Base-by-base conservation (phyloP, 805 yeast species). In the Torulaspora delbrueckii region DNA sequence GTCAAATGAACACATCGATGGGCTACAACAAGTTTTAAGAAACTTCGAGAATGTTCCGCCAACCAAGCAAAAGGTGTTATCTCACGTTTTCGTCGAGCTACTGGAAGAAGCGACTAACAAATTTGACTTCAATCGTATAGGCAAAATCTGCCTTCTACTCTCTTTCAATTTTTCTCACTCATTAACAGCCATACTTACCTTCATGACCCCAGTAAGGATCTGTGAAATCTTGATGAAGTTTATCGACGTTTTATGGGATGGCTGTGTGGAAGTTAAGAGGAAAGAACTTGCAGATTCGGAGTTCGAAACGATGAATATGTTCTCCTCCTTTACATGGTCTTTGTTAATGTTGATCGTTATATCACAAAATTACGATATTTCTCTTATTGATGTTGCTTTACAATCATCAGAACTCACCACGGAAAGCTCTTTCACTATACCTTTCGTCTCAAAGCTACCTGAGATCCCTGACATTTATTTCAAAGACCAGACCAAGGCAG, bases 301-400 rank as follows among this genome's bases (percentile, higher is more conserved):
- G 43, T 71, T 72, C 46, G 76, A 78, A 52, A 77, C 76, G 50
- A 88, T 83, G 60, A 93, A 84, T 30, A 63, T 72, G 10, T 85
- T 81, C 56, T 70, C 86, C 1, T 81, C 85, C 32, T 81, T 83
- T 60, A 89, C 95, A 1, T 71, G 78, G 37, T 67, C 81, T 1
- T 56, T 84, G 22, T 58, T 82, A 31, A 68, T 82, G 33, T 53
- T 80, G 7, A 54, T 69, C 2, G 57, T 68, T 13, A 56, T 73
- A n/a, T 63, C 63, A 6, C 63, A 66, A 39, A 66, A 74, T 31
- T 76, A 69, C 50, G 64, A 65, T 26, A 56, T 70, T 26, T 53
- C 63, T 12, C 46, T 69, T 14, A 46, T 55, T 0, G 63, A 69
- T 24, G 56, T 54, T 3, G 50, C 54, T 2, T 41, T 68, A 3